A percentile compares a stretch with the other conserved stretches of the same genome.
These are phyloP conservation scores for Penicillium longicatenatum DNA, from an alignment of 495 filamentous ascomycete genomes.

Conservation along the genomic window DNA sequence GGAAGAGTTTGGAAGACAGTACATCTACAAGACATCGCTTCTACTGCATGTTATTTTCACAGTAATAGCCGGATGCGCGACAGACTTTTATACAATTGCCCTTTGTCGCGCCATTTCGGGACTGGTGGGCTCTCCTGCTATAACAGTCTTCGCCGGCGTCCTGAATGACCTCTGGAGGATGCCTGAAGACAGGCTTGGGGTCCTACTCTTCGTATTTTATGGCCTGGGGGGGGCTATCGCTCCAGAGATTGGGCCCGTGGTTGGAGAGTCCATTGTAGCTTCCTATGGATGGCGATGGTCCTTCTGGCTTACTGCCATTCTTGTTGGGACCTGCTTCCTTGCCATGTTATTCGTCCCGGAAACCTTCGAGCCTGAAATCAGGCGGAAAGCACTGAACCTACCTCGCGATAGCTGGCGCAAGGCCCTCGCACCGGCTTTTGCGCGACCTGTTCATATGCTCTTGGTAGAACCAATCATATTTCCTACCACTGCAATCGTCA, in stretches of 20 bases:
- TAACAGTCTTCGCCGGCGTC: constrained; percentile 8
- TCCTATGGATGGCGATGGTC: constrained; percentile 9
- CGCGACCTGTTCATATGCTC: constrained; percentile 11
- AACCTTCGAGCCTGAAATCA: constrained; percentile 12
- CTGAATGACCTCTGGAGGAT: constrained; percentile 15
- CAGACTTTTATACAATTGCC: constrained; percentile 7
- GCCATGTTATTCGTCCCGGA: constrained; percentile 10
- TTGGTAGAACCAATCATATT: constrained; percentile 11
- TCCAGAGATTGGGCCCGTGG: constrained; percentile 6
- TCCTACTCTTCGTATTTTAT: constrained; percentile 6
- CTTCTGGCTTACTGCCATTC: constrained; percentile 15
- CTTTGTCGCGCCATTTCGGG: constrained; percentile 7
- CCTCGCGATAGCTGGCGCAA: constrained; percentile 1
- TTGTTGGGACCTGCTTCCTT: constrained; percentile 9
- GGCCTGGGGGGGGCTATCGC: constrained; percentile 2
- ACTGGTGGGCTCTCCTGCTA: constrained; percentile 3
- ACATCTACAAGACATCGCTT: constrained; percentile 11
- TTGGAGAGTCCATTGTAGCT: constrained; percentile 8
- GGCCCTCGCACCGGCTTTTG: not conserved
- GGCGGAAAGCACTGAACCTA: constrained; percentile 4
- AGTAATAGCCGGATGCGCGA: not conserved
- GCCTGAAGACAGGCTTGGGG: constrained; percentile 5
- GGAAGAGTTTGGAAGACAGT: constrained; percentile 14
- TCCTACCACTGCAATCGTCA: constrained; percentile 11
- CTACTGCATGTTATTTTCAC: constrained; percentile 9